Percentiles rank a stretch among this genome's conserved stretches.
These are phyloP conservation scores for Fraxinus americana DNA, from an alignment of 257 asterid species.

Conservation along the genomic window DNA sequence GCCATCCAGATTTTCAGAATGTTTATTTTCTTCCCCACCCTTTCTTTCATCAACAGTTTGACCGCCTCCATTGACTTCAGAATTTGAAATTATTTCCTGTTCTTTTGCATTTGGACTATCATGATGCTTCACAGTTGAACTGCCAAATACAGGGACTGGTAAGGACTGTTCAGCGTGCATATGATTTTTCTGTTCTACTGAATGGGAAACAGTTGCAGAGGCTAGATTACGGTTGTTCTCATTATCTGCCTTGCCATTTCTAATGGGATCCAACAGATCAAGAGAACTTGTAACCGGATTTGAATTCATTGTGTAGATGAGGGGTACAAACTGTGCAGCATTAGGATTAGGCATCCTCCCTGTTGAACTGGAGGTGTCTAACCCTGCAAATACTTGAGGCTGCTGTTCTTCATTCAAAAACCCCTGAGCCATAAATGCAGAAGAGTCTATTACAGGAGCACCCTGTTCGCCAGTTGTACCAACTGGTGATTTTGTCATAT, in stretches of 20 bases:
- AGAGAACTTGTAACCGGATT: constrained; percentile 30
- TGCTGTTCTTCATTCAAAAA: constrained; percentile 45
- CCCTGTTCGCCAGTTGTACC: constrained; percentile 29
- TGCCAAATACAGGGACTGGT: constrained; percentile 29
- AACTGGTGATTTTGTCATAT: constrained; percentile 34
- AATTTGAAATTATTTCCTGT: constrained; percentile 26
- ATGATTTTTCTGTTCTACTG: constrained; percentile 37
- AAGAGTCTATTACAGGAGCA: constrained; percentile 28
- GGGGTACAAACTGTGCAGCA: constrained; percentile 28
- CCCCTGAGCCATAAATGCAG: constrained; percentile 39
- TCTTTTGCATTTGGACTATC: constrained; percentile 41
- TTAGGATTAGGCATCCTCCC: constrained; percentile 29
- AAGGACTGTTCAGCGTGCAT: constrained; percentile 37
- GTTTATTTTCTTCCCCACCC: constrained; percentile 42
- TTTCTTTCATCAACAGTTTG: constrained; percentile 33
- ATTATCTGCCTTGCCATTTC: constrained; percentile 29
- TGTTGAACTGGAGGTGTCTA: constrained; percentile 36
- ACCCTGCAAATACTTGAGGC: constrained; percentile 35
- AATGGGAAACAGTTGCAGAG: constrained; percentile 24
- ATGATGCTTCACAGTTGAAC: constrained; percentile 25
- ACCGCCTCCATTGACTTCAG: constrained; percentile 39
- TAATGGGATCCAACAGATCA: constrained; percentile 34
- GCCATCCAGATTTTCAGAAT: constrained; percentile 41
- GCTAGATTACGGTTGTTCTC: constrained; percentile 34
- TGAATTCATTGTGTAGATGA: constrained; percentile 21